Base-by-base conservation (phyloP, 352 stramenopile species). In the Phytopythium litorale region DNA sequence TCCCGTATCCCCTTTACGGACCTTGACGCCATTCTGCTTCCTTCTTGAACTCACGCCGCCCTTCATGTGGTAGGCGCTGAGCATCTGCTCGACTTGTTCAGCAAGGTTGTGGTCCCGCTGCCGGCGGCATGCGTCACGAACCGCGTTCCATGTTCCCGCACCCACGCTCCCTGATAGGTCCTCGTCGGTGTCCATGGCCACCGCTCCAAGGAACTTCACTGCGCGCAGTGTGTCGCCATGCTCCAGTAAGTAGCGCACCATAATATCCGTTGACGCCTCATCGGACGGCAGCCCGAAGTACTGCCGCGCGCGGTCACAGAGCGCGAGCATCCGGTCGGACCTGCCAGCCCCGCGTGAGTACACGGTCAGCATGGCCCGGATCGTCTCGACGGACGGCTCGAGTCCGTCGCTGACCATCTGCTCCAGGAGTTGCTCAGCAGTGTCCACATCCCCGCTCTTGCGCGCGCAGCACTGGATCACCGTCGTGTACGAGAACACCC, bases 331-430 rank as follows among this genome's bases (percentile, higher is more conserved):
- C 30, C 43, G 12, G 30, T 73, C 61, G 12, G 78, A 88, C 13
- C 72, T 65, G 25, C 67, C 68, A 21, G 37, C 51, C 9, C 66
- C 62, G 8, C 79, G 68, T 2, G 71, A 63, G 51, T 81, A 87
- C n/a, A 86, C 81, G 49, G 80, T 75, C 50, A 89, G n/a, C 71
- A 91, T 82, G 2, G 78, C 71, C 51, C 91, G 89, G 21, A 88
- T 51, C 11, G 70, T 71, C 46, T 81, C 72, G 40, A 76, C 55
- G 11, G 64, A 79, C 16, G 78, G 80, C 18, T 78, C 67, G 8
- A 88, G 21, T 19, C 64, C 67, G 15, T 71, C 63, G 40, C 2
- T 40, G 3, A 83, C 15, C 62, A 91, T 76, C 38, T 87, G 75
- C 0, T 69, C 43, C 58, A 84, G 88, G 43, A 84, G 75, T 23